phyloP scores from a whole-genome alignment of 306 rosid genomes.

The Phaseolus lunatus region DNA sequence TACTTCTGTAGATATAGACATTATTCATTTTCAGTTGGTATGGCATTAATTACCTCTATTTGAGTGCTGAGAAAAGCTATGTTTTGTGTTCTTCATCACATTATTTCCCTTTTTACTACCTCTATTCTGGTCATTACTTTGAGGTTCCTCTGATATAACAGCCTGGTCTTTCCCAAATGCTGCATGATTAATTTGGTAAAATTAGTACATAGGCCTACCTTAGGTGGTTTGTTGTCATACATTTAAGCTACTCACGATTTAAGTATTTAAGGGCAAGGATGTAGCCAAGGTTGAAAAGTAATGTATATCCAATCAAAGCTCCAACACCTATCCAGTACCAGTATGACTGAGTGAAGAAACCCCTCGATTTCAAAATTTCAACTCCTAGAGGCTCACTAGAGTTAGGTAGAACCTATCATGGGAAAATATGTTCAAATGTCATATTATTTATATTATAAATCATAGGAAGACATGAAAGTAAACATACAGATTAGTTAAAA shows the following conservation, averaged over 20 bases:
- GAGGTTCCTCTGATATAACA: constrained; percentile 52
- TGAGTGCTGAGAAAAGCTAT: constrained; percentile 44
- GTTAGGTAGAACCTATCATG: constrained; percentile 53
- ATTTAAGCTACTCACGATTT: constrained; percentile 58
- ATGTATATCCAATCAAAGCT: constrained; percentile 49
- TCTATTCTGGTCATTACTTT: constrained; percentile 40
- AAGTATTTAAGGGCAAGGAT: constrained; percentile 60
- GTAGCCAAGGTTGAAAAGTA: constrained; percentile 55
- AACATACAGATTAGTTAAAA: constrained; percentile 13
- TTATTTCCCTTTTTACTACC: constrained; percentile 10
- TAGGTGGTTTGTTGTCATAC: neutral
- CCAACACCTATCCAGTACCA: constrained; percentile 55
- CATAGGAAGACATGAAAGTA: neutral
- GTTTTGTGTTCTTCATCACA: constrained; percentile 23
- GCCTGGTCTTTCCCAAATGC: constrained; percentile 55
- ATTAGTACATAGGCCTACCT: constrained; percentile 22
- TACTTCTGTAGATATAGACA: neutral
- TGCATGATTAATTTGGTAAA: constrained; percentile 41
- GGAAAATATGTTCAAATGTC: neutral
- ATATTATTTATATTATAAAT: constrained; percentile 29
- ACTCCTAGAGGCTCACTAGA: constrained; percentile 57
- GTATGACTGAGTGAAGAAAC: constrained; percentile 53
- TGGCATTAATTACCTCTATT: constrained; percentile 50
- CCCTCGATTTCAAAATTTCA: constrained; percentile 57
- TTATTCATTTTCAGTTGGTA: constrained; percentile 19